These are phyloP conservation scores for Apiospora hydei DNA, from an alignment of 2,329 filamentous ascomycete genomes.

Conservation along the genomic window DNA sequence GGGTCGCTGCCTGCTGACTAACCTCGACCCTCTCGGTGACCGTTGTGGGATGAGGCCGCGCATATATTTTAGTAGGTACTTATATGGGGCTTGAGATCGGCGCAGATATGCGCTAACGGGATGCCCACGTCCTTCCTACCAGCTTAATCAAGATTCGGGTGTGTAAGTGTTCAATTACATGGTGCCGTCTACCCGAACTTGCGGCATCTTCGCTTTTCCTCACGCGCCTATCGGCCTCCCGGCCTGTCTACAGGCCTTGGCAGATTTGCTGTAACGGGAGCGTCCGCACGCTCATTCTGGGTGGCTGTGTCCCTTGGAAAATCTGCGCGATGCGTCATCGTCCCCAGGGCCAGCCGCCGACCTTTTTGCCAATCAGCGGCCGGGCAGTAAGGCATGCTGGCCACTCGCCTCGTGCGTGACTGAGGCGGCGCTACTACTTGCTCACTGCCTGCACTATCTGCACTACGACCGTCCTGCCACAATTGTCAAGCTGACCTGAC, in stretches of 20 bases:
- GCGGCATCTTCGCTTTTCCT: neutral
- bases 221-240: neutral
- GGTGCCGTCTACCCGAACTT: constrained; percentile 6
- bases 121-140: neutral
- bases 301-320: neutral
- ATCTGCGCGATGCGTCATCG: constrained; percentile 1
- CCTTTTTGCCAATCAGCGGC: neutral
- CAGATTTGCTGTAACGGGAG: constrained; percentile 10
- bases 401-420: neutral
- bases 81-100: neutral
- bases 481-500: neutral
- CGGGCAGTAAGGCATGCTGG: neutral
- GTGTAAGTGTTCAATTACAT: neutral
- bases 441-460: neutral
- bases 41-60: neutral
- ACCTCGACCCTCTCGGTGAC: neutral
- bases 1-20: neutral
- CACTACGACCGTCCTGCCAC: neutral
- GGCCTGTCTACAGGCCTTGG: neutral
- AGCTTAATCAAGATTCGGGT: neutral
- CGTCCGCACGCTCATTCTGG: neutral
- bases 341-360: neutral
- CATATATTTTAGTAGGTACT: no score
- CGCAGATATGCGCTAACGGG: neutral
- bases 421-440: neutral